Evolutionary conservation across 2,329 filamentous ascomycete genomes (phyloP).

Genomic region (Penicillium sp.): DNA sequence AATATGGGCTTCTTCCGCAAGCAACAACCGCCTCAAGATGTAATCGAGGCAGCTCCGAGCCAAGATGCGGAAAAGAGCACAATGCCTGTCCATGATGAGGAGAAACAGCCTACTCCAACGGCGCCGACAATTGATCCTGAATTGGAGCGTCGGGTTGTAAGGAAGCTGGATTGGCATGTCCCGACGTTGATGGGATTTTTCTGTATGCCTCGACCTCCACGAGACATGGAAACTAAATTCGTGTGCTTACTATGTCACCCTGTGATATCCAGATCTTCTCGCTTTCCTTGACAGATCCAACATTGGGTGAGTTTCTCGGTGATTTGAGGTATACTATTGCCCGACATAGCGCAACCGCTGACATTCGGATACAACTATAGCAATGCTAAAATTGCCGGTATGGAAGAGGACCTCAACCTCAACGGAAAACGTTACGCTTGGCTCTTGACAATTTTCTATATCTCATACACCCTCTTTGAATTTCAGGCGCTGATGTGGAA

Average conservation of each 20-base stretch:
- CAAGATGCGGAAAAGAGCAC: conserved; percentile 29
- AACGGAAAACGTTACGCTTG: conserved; percentile 48
- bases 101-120: conserved; percentile 19
- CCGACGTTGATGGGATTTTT: conserved; percentile 38
- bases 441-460: conserved; percentile 54
- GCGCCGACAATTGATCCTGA: conserved; percentile 31
- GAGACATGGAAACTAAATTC: not conserved
- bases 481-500: conserved; percentile 47
- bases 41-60: conserved; percentile 20
- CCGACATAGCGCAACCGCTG: not conserved
- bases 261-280: conserved; percentile 49
- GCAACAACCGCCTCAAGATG: conserved; percentile 17
- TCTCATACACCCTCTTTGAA: conserved; percentile 46
- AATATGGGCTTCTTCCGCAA: conserved; percentile 26
- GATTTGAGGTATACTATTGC: not conserved
- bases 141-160: conserved; percentile 35
- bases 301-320: conserved; percentile 42
- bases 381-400: conserved; percentile 54
- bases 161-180: conserved; percentile 38
- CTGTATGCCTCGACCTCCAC: conserved; percentile 31
- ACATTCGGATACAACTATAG: conserved; percentile 29
- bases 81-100: conserved; percentile 20
- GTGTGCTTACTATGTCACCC: not conserved
- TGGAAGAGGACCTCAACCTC: conserved; percentile 50
- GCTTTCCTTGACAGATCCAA: conserved; percentile 51